A percentile compares a stretch with the other conserved stretches of the same genome.
These are phyloP conservation scores for Trypanosoma conorhini DNA, from an alignment of 208 protist species.

Conservation along the genomic window DNA sequence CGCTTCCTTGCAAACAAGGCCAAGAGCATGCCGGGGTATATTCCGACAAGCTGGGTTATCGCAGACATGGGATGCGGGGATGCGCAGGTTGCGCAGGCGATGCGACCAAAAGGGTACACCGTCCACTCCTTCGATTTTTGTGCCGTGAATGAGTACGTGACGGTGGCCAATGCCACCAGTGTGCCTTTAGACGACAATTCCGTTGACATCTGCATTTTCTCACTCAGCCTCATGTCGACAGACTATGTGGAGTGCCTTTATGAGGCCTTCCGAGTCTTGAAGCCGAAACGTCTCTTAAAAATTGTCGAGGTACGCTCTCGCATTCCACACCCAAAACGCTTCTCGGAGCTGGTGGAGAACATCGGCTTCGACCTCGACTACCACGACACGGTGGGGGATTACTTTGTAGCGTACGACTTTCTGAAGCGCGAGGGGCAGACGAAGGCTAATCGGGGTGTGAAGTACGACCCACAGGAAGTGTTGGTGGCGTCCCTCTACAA, in stretches of 20 bases:
- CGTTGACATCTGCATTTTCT: slow-evolving; percentile 94
- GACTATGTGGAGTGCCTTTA: slow-evolving; percentile 92
- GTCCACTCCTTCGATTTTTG: slow-evolving; percentile 97
- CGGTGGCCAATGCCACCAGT: slow-evolving; percentile 87
- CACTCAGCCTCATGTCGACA: slow-evolving; percentile 96
- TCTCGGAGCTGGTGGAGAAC: slow-evolving; percentile 78
- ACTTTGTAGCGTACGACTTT: slow-evolving; percentile 94
- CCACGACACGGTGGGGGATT: slow-evolving; percentile 86
- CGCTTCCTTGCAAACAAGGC: slow-evolving; percentile 77
- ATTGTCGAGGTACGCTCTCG: slow-evolving; percentile 95
- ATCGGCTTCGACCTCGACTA: slow-evolving; percentile 87
- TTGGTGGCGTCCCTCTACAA: slow-evolving; percentile 95
- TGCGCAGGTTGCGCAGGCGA: slow-evolving; percentile 82
- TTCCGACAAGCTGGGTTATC: slow-evolving; percentile 84
- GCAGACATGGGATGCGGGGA: slow-evolving; percentile 97
- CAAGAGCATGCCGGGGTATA: slow-evolving; percentile 82
- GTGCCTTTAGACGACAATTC: slow-evolving; percentile 77
- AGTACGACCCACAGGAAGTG: slow-evolving; percentile 61
- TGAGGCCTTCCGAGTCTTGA: slow-evolving; percentile 93
- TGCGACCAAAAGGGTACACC: slow-evolving; percentile 80
- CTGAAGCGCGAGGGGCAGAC: slow-evolving; percentile 66
- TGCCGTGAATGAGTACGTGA: slow-evolving; percentile 77
- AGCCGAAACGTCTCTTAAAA: slow-evolving; percentile 85
- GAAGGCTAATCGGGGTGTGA: slow-evolving; percentile 42
- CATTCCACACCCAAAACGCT: slow-evolving; percentile 72